Percentiles rank a stretch among this genome's conserved stretches.
Evolutionary conservation across 495 filamentous ascomycete species (phyloP).

Genomic region (Hyaloscypha bicolor): DNA sequence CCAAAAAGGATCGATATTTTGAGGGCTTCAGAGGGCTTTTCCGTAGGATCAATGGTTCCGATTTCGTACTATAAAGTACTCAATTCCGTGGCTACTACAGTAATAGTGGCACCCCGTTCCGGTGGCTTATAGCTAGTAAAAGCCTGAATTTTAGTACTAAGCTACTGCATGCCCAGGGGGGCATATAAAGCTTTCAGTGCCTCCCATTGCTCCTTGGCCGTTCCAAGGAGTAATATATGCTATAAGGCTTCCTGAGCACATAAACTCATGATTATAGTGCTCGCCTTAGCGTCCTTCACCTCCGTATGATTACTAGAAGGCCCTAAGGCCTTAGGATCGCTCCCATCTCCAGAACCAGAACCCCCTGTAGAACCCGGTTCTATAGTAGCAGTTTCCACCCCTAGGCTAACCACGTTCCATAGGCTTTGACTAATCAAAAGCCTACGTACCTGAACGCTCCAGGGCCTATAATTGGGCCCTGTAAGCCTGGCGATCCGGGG

Average conservation of each 20-base stretch:
- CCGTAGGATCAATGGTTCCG: conserved; percentile 1
- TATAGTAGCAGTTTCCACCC: background rate
- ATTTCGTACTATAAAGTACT: conserved; percentile 11
- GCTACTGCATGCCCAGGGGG: conserved; percentile 3
- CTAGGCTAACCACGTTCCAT: background rate
- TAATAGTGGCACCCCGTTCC: background rate
- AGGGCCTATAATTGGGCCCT: too few relatives aligned
- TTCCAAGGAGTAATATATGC: conserved; percentile 2
- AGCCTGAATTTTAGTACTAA: conserved; percentile 3
- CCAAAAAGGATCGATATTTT: conserved; percentile 1
- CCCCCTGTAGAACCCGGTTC: background rate
- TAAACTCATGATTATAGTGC: conserved; percentile 10
- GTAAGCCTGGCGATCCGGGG: too few relatives aligned
- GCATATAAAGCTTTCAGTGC: background rate
- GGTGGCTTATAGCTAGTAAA: conserved; percentile 4
- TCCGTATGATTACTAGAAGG: background rate
- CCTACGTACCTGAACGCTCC: too few relatives aligned
- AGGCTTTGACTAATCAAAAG: too few relatives aligned
- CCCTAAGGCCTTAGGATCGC: background rate
- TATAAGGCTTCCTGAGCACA: background rate
- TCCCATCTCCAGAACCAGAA: background rate
- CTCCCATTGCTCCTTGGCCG: conserved; percentile 11
- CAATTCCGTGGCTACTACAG: background rate
- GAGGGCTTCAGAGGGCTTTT: background rate
- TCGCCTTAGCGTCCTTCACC: conserved; percentile 9